These are phyloP conservation scores for Fraxinus xanthoxyloides DNA, from an alignment of 305 asterid genomes.

Conservation along the genomic window DNA sequence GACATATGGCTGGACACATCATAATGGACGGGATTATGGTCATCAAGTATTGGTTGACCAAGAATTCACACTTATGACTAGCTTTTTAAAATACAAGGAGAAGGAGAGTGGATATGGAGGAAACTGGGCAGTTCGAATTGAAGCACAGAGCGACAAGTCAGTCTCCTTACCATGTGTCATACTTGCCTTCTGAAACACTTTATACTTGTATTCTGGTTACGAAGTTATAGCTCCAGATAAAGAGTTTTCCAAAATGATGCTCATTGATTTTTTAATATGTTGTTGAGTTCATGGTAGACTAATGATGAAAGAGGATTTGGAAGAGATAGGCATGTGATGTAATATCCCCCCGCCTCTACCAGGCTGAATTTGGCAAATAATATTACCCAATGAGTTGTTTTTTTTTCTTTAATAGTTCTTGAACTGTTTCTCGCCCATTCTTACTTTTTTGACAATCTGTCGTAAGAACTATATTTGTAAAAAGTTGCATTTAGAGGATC, in stretches of 20 bases:
- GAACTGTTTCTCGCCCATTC: background rate
- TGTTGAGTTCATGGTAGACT: background rate
- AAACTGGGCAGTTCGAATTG: conserved; percentile 88
- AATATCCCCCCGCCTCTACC: background rate
- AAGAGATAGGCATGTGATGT: background rate
- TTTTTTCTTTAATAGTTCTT: background rate
- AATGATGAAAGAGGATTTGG: background rate
- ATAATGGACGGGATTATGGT: conserved; percentile 93
- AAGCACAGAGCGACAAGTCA: conserved; percentile 67
- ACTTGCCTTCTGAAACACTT: conserved; percentile 11
- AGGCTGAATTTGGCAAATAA: background rate
- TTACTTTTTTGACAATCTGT: background rate
- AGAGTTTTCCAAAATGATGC: background rate
- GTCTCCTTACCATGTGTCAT: conserved; percentile 31
- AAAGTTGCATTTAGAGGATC: background rate
- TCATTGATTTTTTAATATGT: background rate
- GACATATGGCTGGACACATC: conserved; percentile 89
- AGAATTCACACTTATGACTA: conserved; percentile 64
- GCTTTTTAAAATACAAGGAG: conserved; percentile 76
- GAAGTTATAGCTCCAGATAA: background rate
- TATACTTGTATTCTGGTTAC: background rate
- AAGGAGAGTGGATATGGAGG: conserved; percentile 92
- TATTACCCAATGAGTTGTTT: background rate
- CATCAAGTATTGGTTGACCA: conserved; percentile 79
- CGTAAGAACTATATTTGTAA: background rate